Evolutionary conservation across 768 basidiomycete genomes (phyloP).

Genomic region (Leucocoprinus leucothites): DNA sequence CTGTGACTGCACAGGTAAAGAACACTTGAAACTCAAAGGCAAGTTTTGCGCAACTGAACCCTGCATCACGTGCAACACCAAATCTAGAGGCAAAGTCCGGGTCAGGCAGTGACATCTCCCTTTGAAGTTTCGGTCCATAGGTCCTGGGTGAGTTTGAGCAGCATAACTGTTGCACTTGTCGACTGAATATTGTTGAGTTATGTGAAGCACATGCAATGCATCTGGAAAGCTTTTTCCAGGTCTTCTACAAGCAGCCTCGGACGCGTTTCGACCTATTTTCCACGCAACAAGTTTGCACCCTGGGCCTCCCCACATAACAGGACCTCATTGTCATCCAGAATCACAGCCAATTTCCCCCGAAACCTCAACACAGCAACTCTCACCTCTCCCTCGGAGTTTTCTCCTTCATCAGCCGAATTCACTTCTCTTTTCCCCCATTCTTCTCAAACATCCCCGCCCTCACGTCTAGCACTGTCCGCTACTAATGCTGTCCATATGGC

Average conservation of each 20-base stretch:
- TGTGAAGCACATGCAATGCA: conserved; percentile 75
- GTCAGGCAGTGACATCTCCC: background rate
- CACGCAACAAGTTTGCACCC: background rate
- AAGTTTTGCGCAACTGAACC: background rate
- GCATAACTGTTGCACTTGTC: background rate
- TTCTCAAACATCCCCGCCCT: conserved; percentile 8
- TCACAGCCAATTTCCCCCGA: background rate
- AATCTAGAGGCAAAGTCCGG: background rate
- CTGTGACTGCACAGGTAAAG: background rate
- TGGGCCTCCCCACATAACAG: background rate
- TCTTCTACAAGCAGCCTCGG: conserved; percentile 21
- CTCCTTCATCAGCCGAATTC: background rate
- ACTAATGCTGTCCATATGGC: conserved; percentile 50
- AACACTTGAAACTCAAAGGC: background rate
- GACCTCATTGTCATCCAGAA: background rate
- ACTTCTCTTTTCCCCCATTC: background rate
- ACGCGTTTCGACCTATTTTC: conserved; percentile 15
- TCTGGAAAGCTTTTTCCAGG: conserved; percentile 52
- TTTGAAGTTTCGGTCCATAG: background rate
- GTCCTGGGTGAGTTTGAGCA: conserved; percentile 1
- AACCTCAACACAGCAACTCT: background rate
- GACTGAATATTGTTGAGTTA: conserved; percentile 33
- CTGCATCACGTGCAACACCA: background rate
- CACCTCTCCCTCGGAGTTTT: background rate
- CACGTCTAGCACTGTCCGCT: conserved; percentile 29